phyloP scores from a whole-genome alignment of 2,329 filamentous ascomycete species.

The Didymellaceae sp. region DNA sequence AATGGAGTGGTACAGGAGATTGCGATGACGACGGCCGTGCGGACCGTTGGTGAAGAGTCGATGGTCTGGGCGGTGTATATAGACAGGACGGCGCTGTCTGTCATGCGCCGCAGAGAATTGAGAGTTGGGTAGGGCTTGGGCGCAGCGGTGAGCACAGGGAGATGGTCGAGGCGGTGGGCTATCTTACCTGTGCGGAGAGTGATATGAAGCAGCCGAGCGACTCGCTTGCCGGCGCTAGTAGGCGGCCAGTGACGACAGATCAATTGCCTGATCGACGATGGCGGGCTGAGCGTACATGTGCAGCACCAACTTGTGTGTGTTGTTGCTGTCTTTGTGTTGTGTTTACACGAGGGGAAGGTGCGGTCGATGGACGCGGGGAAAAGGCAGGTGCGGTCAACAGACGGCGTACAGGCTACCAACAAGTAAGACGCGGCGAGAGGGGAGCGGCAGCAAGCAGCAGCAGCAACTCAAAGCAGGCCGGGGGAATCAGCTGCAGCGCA shows the following conservation, averaged over 20 bases:
- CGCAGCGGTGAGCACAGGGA: conserved; percentile 26
- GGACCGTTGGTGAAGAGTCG: conserved; percentile 15
- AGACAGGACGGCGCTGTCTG: conserved; percentile 26
- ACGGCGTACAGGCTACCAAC: conserved; percentile 5
- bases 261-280: conserved; percentile 19
- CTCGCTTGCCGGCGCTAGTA: conserved; percentile 44
- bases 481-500: conserved; percentile 21
- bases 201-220: conserved; percentile 41
- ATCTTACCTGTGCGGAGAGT: conserved; percentile 37
- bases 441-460: conserved; percentile 13
- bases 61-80: conserved; percentile 27
- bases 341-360: conserved; percentile 12
- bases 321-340: neutral
- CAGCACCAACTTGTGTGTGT: neutral
- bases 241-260: conserved; percentile 35
- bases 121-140: conserved; percentile 18
- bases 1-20: conserved; percentile 35
- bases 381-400: conserved; percentile 8
- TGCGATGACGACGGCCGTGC: conserved; percentile 43
- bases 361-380: conserved; percentile 1
- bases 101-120: conserved; percentile 24
- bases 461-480: conserved; percentile 15
- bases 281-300: conserved; percentile 8
- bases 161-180: conserved; percentile 31
- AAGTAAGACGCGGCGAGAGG: conserved; percentile 14